These are phyloP conservation scores for Salix brachista DNA, from an alignment of 345 rosid species.

Conservation along the genomic window DNA sequence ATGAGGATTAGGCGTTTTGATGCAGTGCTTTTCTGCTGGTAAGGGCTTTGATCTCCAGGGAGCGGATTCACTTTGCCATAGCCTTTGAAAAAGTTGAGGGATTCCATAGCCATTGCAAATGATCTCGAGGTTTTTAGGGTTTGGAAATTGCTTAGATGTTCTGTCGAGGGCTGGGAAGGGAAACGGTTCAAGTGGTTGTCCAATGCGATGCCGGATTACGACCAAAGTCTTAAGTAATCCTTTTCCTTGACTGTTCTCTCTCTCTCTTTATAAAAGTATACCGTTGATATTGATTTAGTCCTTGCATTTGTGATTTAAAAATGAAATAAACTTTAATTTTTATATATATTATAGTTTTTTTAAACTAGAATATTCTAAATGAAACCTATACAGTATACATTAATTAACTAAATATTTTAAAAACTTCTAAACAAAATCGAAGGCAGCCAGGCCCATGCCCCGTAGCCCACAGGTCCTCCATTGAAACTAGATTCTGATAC, in stretches of 20 bases:
- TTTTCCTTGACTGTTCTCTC: neutral
- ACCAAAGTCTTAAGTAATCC: neutral
- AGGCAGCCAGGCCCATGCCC: too few relatives aligned
- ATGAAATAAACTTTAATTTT: too few relatives aligned
- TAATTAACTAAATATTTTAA: too few relatives aligned
- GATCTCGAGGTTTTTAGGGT: neutral
- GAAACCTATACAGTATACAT: too few relatives aligned
- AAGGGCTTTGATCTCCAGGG: constrained; percentile 32
- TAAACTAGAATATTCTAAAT: too few relatives aligned
- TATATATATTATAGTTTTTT: too few relatives aligned
- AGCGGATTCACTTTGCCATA: constrained; percentile 52
- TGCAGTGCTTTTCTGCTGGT: constrained; percentile 11
- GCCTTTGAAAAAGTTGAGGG: constrained; percentile 55
- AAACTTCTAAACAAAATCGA: too few relatives aligned
- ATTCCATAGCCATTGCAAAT: constrained; percentile 41
- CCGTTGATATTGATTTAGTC: too few relatives aligned
- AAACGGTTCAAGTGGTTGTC: neutral
- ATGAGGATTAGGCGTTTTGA: constrained; percentile 30
- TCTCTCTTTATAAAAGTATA: too few relatives aligned
- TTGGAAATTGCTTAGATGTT: neutral
- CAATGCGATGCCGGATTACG: neutral
- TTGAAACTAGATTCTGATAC: too few relatives aligned
- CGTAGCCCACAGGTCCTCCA: too few relatives aligned
- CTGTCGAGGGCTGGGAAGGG: neutral
- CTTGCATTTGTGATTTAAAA: too few relatives aligned